phyloP scores from a whole-genome alignment of 441 rosid species.

The Euphorbia celastroides region DNA sequence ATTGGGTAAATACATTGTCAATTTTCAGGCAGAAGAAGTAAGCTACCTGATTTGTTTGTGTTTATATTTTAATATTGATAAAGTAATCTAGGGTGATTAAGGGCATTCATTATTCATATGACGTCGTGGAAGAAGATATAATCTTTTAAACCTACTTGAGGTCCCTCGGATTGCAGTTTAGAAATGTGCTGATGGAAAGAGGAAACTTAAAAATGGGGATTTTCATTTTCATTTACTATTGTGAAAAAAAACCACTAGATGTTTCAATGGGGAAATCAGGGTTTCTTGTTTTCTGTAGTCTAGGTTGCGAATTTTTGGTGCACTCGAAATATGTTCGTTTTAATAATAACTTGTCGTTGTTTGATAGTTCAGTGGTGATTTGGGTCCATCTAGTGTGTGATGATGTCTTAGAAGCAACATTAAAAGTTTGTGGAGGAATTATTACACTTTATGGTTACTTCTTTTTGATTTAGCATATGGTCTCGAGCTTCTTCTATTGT shows the following conservation, averaged over 20 bases:
- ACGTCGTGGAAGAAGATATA: not conserved
- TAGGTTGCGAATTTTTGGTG: not conserved
- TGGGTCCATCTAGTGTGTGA: not conserved
- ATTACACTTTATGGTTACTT: not conserved
- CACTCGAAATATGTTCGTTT: not conserved
- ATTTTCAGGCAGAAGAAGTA: constrained; percentile 55
- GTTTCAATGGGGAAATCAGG: not conserved
- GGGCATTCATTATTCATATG: not conserved
- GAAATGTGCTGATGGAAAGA: not conserved
- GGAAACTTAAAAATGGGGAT: not conserved
- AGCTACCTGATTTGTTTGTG: constrained; percentile 18
- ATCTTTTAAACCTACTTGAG: not conserved
- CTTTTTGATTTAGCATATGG: not conserved
- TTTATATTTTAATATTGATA: not conserved
- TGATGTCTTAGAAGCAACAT: constrained; percentile 1
- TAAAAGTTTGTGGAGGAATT: not conserved
- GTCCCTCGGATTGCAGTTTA: not conserved
- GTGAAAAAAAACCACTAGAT: too few relatives aligned
- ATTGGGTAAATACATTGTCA: constrained; percentile 39
- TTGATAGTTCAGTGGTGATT: not conserved
- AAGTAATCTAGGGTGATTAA: not conserved
- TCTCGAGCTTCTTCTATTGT: not conserved
- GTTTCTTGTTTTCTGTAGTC: not conserved
- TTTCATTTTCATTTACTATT: not conserved
- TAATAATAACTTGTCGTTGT: not conserved